A percentile compares a stretch with the other conserved stretches of the same genome.
These are phyloP conservation scores for Phyllostachys edulis DNA, from an alignment of 176 grass and related monocot species.

Conservation along the genomic window DNA sequence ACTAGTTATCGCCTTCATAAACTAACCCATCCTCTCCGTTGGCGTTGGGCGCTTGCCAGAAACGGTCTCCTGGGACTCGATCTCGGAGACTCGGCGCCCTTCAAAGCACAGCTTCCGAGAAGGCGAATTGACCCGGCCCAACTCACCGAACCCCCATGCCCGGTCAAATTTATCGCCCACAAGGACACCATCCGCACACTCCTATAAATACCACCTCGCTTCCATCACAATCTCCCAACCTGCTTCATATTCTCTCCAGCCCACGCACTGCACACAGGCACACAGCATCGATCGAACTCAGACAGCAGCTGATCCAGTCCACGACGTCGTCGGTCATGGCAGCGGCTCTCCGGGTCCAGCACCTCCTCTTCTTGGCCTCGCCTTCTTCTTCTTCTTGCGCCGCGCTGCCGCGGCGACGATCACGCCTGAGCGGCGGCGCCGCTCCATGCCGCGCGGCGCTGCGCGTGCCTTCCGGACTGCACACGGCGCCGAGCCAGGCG, in stretches of 20 bases:
- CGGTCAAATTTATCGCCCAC: neutral
- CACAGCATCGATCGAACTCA: neutral
- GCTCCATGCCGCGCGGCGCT: neutral
- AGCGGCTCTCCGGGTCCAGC: neutral
- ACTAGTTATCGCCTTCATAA: no score
- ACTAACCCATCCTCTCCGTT: neutral
- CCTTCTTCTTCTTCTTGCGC: neutral
- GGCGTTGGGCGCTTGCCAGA: neutral
- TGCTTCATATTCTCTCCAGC: no score
- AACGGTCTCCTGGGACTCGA: neutral
- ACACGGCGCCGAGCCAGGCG: no score
- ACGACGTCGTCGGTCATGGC: neutral
- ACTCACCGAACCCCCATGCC: neutral
- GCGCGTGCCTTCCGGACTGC: no score
- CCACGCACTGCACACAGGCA: neutral
- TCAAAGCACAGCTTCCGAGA: neutral
- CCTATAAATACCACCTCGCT: constrained; percentile 6
- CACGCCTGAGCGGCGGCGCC: neutral
- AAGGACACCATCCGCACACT: neutral
- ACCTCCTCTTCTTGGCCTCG: neutral
- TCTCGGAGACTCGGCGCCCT: no score
- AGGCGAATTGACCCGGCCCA: neutral
- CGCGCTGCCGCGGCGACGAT: neutral
- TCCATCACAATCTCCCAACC: neutral
- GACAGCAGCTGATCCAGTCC: no score